Evolutionary conservation across 768 basidiomycete genomes (phyloP).

Genomic region (Termitomyces sp.): DNA sequence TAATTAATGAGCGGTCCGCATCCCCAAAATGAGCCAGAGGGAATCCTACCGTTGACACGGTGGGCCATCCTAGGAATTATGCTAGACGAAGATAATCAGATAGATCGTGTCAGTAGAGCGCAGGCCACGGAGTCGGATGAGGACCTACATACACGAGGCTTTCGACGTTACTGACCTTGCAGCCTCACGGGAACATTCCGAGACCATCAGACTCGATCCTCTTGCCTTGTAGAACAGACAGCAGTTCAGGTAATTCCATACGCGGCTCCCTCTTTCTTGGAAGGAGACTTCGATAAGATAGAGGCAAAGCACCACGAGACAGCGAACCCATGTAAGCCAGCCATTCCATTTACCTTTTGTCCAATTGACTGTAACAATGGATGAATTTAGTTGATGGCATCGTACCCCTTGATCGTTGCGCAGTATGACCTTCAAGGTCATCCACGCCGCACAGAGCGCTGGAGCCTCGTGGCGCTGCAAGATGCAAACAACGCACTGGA

Average conservation of each 20-base stretch:
- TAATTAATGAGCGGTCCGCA: constrained; percentile 2
- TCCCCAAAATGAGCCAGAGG: not conserved
- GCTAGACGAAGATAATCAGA: not conserved
- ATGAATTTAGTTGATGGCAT: constrained; percentile 5
- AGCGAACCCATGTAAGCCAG: not conserved
- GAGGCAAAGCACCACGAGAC: not conserved
- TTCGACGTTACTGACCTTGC: not conserved
- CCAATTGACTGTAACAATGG: not conserved
- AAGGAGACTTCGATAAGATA: not conserved
- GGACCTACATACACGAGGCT: constrained; percentile 8
- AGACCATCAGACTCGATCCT: constrained; percentile 1
- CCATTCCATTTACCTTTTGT: not conserved
- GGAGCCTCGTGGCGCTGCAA: constrained; percentile 19
- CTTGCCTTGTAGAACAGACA: not conserved
- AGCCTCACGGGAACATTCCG: constrained; percentile 8
- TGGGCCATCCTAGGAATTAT: not conserved
- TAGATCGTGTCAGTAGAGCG: constrained; percentile 1
- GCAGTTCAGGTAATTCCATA: not conserved
- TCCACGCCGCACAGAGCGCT: constrained; percentile 23
- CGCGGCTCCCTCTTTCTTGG: not conserved
- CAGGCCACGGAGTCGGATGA: not conserved
- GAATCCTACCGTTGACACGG: not conserved
- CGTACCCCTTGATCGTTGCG: constrained; percentile 21
- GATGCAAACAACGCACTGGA: constrained; percentile 15
- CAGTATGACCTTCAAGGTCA: constrained; percentile 21